Base-by-base conservation (phyloP, 805 yeast species). In the Metschnikowia borealis region DNA sequence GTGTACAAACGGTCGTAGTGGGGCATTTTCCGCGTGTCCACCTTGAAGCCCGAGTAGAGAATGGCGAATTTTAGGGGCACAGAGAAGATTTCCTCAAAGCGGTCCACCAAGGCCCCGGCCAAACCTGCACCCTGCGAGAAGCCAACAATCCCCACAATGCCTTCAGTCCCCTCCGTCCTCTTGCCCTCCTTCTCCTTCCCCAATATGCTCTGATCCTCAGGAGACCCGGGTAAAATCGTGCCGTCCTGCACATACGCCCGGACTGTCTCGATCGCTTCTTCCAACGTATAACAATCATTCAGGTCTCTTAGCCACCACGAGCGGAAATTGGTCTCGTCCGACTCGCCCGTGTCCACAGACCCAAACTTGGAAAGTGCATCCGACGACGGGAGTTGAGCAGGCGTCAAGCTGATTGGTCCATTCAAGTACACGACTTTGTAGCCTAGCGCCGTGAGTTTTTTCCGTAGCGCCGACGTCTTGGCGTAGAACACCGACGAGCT, bases 111-210 rank as follows among this genome's bases (percentile, higher is more conserved):
- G 23, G 88, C 74, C 1, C 92, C 87, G 1, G 89, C 84, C 34
- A 92, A 70, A 1, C 94, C 96, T 6, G 97, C 96, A 54, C 99
- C 99, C 66, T 94, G 98, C 10, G 95, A 85, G 65, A 92, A 92
- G 1, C 97, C 98, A 40, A 94, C 69, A 18, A 92, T 70, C 5
- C 98, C 99, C 20, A 85, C 86, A 57, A 89, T 87, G 1, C 97
- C 97, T 2, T 58, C 62, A 8, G 35, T 23, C 10, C 29, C 29
- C 1, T 23, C 29, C 26, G n/a, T n/a, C n/a, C n/a, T n/a, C n/a
- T n/a, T n/a, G n/a, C n/a, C n/a, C n/a, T n/a, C n/a, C 29, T 17
- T 13, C 26, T 23, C 14, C 14, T 23, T 23, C 8, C 14, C 14
- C 31, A 54, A 10, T 61, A 58, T 4, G 61, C 54, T 59, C 5